Base-by-base conservation (phyloP, 2,329 filamentous ascomycete genomes). In the Neonectria punicea region DNA sequence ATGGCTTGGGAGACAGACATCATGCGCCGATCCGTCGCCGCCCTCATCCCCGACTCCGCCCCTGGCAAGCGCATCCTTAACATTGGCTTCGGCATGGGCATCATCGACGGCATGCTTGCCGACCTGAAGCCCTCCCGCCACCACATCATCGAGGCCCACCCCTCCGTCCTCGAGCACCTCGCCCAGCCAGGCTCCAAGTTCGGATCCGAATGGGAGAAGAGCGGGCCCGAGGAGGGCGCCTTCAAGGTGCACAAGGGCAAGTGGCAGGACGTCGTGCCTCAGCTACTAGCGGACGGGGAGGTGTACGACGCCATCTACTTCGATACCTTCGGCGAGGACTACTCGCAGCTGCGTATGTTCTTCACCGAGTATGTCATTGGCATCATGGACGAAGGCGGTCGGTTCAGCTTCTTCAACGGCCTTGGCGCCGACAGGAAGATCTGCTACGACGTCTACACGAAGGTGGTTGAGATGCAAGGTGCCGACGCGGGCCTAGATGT, bases 261-360 rank as follows among this genome's bases (percentile, higher is more conserved):
- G 70, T 97, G 94, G 94, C 94, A 97, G 79, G 92, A 96, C 64
- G 81, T 96, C 0, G 83, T 94, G 16, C 91, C 90, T 0, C 82
- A 83, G 55, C 82, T 97, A 8, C 81, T 95, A 1, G 87, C 88
- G 64, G 81, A 88, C 44, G 92, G 91, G 10, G 86, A 91, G 73
- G 82, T 89, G 13, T 94, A 95, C 75, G 93, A 97, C 76, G 93
- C 91, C 30, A 93, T 99, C 71, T 99, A 98, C 83, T 98, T 98
- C 75, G 96, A 99, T 77, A 99, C 96, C 0, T 98, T 98, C 78
- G 96, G 94, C 7, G 96, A 99, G 81, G 93, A 96, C 68, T 99
- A 98, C 80, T 84, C 85, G 2, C 92, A 95, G 77, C 88, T 98
- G 30, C 91, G 91, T 51, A 85, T 90, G 65, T 98, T 98, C 82